A percentile compares a stretch with the other conserved stretches of the same genome.
Evolutionary conservation across 2,329 filamentous ascomycete genomes (phyloP).

Genomic region (Rutstroemia sydowiana): DNA sequence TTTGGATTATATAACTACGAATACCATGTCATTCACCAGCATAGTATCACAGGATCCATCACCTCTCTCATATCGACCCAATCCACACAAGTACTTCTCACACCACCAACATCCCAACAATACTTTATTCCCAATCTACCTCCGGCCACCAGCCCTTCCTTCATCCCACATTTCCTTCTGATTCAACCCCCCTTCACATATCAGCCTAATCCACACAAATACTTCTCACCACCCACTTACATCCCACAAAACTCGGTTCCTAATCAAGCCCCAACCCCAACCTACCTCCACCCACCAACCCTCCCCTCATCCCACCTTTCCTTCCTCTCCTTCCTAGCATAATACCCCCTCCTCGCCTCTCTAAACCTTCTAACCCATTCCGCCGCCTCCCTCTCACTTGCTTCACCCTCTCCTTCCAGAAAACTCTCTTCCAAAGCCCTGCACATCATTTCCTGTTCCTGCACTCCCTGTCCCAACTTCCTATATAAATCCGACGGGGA

Average conservation of each 20-base stretch:
- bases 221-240: not conserved
- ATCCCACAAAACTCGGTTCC: too few species aligned
- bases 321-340: conserved; percentile 77
- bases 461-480: conserved; percentile 64
- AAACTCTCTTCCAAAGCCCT: conserved; percentile 88
- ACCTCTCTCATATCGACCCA: too few species aligned
- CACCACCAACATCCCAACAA: too few species aligned
- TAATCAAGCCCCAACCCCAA: not conserved
- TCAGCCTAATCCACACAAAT: not conserved
- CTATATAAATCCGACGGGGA: conserved; percentile 83
- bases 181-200: too few species aligned
- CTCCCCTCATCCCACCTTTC: conserved; percentile 93
- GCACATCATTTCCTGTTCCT: conserved; percentile 77
- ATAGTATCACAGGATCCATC: too few species aligned
- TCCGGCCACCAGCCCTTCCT: too few species aligned
- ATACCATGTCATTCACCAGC: too few species aligned
- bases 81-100: too few species aligned
- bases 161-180: too few species aligned
- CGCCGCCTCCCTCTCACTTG: conserved; percentile 71
- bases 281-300: conserved; percentile 86
- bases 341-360: conserved; percentile 71
- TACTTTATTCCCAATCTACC: too few species aligned
- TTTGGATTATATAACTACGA: too few species aligned
- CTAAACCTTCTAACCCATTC: conserved; percentile 81
- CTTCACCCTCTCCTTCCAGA: conserved; percentile 47